phyloP scores from a whole-genome alignment of 441 rosid genomes.

The Biscutella laevigata region DNA sequence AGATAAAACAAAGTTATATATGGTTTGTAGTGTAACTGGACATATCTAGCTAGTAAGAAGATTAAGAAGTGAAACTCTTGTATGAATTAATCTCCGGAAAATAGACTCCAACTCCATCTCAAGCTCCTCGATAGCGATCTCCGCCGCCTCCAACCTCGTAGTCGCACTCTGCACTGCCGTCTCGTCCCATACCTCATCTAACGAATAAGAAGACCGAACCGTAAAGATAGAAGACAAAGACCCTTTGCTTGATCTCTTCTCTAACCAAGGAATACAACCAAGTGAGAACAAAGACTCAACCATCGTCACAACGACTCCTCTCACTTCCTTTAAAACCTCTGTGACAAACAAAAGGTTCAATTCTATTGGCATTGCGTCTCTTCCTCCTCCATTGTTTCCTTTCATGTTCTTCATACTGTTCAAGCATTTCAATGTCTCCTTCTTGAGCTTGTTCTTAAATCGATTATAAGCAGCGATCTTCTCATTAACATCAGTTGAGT shows the following conservation, averaged over 20 bases:
- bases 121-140: constrained; percentile 57
- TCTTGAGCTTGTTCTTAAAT: constrained; percentile 47
- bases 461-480: constrained; percentile 42
- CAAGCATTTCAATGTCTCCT: constrained; percentile 52
- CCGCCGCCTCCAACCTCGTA: constrained; percentile 58
- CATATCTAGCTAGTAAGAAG: too few species aligned
- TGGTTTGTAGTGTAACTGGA: too few species aligned
- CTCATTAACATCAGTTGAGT: constrained; percentile 31
- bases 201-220: constrained; percentile 11
- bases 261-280: constrained; percentile 54
- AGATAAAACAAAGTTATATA: too few species aligned
- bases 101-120: constrained; percentile 56
- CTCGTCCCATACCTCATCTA: constrained; percentile 36
- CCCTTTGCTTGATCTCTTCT: constrained; percentile 31
- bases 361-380: constrained; percentile 23
- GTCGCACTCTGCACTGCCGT: constrained; percentile 44
- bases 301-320: constrained; percentile 31
- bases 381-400: neutral
- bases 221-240: constrained; percentile 28
- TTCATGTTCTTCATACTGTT: constrained; percentile 36
- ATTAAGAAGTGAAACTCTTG: constrained; percentile 68
- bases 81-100: constrained; percentile 56
- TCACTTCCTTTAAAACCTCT: constrained; percentile 52
- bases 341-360: constrained; percentile 31
- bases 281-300: constrained; percentile 59